These are phyloP conservation scores for Sphaerosporella brunnea DNA, from an alignment of 495 filamentous ascomycete genomes.

Conservation along the genomic window DNA sequence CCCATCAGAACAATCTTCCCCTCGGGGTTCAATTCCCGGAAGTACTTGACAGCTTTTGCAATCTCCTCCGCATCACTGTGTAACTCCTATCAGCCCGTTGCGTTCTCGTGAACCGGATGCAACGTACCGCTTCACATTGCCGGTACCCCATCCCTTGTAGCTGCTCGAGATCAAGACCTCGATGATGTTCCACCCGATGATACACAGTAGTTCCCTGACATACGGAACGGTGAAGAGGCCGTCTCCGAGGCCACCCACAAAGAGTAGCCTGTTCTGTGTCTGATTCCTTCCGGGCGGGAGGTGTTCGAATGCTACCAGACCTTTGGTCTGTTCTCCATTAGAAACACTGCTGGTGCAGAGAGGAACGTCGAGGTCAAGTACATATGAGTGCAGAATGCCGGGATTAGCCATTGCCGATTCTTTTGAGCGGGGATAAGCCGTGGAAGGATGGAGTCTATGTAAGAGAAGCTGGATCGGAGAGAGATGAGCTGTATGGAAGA, in stretches of 20 bases:
- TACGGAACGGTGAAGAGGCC: constrained; percentile 54
- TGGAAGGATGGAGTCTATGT: too few relatives aligned
- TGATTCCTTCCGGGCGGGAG: background rate
- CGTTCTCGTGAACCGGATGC: background rate
- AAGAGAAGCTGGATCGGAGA: too few relatives aligned
- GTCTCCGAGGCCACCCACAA: constrained; percentile 71
- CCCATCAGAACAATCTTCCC: constrained; percentile 70
- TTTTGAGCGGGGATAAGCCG: too few relatives aligned
- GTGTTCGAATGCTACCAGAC: constrained; percentile 5
- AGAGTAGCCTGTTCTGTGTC: constrained; percentile 50
- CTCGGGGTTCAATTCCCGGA: constrained; percentile 32
- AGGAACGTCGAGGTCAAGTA: too few relatives aligned
- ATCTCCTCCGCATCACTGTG: constrained; percentile 54
- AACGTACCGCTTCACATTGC: constrained; percentile 34
- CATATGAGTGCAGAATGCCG: too few relatives aligned
- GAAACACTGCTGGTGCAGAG: too few relatives aligned
- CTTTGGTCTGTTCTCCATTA: constrained; percentile 2
- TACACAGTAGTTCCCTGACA: constrained; percentile 35
- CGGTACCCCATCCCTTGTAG: constrained; percentile 56
- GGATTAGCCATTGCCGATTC: too few relatives aligned
- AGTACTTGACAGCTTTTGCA: constrained; percentile 49
- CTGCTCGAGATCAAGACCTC: constrained; percentile 44
- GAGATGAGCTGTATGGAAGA: too few relatives aligned
- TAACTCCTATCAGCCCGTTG: background rate
- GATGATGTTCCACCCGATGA: constrained; percentile 43